Conservation (phyloP, 345 rosid species). For the Theobroma cacao region DNA sequence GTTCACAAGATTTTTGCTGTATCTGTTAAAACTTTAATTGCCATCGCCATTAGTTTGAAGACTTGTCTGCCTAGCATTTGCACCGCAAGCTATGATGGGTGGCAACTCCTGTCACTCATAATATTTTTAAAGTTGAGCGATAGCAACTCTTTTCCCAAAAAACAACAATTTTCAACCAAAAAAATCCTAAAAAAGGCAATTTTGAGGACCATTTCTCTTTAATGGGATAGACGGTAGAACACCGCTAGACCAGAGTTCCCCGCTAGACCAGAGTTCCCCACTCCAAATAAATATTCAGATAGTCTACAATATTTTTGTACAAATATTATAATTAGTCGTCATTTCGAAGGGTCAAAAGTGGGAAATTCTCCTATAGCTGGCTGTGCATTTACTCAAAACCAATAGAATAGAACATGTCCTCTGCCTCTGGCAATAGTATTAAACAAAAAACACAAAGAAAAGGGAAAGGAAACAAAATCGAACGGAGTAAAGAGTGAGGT, state of each 20-base stretch:
- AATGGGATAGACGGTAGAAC: background rate
- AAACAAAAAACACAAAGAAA: constrained; percentile 8
- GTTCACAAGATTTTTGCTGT: too few relatives aligned
- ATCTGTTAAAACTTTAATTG: background rate
- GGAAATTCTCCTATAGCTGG: background rate
- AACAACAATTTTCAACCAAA: background rate
- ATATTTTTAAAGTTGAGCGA: background rate
- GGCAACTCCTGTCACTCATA: background rate
- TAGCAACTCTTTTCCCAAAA: background rate
- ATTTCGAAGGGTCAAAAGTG: background rate
- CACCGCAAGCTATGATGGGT: background rate
- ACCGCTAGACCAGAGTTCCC: background rate
- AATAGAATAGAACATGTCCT: background rate
- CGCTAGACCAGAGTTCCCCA: background rate
- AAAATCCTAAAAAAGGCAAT: background rate
- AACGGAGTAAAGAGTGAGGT: background rate
- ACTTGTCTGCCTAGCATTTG: background rate
- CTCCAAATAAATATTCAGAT: background rate
- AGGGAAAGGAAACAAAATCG: background rate
- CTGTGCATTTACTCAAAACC: constrained; percentile 13
- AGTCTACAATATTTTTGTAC: background rate
- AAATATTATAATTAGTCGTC: background rate
- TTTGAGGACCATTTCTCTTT: background rate
- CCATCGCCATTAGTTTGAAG: background rate
- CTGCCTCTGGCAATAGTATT: constrained; percentile 4